A percentile compares a stretch with the other conserved stretches of the same genome.
phyloP scores from a whole-genome alignment of 2,329 filamentous ascomycete species.

The Xylariaceae sp. region DNA sequence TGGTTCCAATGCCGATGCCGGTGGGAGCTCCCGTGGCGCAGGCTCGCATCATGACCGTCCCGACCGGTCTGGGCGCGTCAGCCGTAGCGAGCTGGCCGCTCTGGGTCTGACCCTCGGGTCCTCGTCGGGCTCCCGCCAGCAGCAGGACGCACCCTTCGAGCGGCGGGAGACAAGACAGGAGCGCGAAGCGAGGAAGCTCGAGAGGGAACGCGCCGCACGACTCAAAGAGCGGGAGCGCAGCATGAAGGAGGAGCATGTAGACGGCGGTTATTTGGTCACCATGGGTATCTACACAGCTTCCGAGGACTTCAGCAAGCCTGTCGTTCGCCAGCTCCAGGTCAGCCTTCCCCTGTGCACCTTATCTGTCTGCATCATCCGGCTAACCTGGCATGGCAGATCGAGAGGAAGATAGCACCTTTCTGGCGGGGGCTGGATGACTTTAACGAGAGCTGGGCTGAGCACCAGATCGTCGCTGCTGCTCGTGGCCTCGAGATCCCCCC shows the following conservation, averaged over 20 bases:
- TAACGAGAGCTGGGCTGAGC: slow-evolving; percentile 81
- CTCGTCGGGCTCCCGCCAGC: slow-evolving; percentile 31
- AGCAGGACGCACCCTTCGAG: slow-evolving; percentile 39
- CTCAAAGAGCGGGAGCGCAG: slow-evolving; percentile 84
- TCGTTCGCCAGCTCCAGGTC: slow-evolving; percentile 88
- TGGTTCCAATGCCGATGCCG: slow-evolving; percentile 11
- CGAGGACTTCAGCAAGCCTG: slow-evolving; percentile 86
- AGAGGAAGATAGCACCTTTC: slow-evolving; percentile 85
- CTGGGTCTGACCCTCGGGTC: slow-evolving; percentile 33
- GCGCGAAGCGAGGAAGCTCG: slow-evolving; percentile 75
- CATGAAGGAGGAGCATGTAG: slow-evolving; percentile 83
- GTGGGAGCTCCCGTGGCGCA: slow-evolving; percentile 12
- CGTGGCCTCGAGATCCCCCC: slow-evolving; percentile 77
- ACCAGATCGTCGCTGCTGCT: slow-evolving; percentile 88
- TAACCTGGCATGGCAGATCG: slow-evolving; percentile 67
- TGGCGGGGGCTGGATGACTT: slow-evolving; percentile 92
- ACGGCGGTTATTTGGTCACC: slow-evolving; percentile 91
- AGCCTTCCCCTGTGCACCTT: slow-evolving; percentile 17
- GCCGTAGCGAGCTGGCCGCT: slow-evolving; percentile 39
- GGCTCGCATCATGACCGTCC: too few relatives aligned
- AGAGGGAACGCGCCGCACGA: slow-evolving; percentile 69
- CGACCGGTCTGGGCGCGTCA: slow-evolving; percentile 24
- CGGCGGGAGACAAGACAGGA: slow-evolving; percentile 87
- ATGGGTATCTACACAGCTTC: slow-evolving; percentile 85
- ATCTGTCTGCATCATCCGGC: too few relatives aligned